Percentiles rank a stretch among this genome's conserved stretches.
These are phyloP conservation scores for Trametes meyenii DNA, from an alignment of 768 basidiomycete species.

Conservation along the genomic window DNA sequence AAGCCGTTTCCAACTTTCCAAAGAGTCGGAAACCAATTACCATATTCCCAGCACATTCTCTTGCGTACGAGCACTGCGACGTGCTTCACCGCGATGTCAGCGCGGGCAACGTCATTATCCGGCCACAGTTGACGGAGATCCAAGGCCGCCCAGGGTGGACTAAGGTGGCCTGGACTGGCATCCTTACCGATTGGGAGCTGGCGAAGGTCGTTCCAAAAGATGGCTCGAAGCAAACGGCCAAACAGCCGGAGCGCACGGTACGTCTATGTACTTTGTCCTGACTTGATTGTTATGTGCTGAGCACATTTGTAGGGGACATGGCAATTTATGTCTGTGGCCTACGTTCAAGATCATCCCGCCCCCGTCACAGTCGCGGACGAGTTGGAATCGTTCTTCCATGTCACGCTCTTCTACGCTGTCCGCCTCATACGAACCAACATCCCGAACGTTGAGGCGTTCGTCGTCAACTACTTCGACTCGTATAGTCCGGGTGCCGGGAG, in stretches of 20 bases:
- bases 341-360: background rate
- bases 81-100: conserved; percentile 12
- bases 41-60: background rate
- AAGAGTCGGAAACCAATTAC: background rate
- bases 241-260: conserved; percentile 4
- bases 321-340: conserved; percentile 10
- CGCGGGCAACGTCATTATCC: background rate
- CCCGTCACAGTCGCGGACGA: conserved; percentile 5
- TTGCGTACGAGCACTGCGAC: background rate
- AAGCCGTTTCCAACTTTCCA: background rate
- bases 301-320: conserved; percentile 4
- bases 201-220: background rate
- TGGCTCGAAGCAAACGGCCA: background rate
- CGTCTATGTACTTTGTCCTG: background rate
- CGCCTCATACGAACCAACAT: background rate
- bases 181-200: conserved; percentile 9
- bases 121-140: background rate
- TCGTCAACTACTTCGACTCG: background rate
- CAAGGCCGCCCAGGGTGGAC: background rate
- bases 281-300: too few relatives aligned
- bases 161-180: background rate
- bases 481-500: background rate
- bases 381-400: conserved; percentile 6
- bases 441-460: background rate
- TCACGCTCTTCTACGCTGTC: background rate